Base-by-base conservation (phyloP, 345 rosid genomes). In the Excoecaria agallocha region DNA sequence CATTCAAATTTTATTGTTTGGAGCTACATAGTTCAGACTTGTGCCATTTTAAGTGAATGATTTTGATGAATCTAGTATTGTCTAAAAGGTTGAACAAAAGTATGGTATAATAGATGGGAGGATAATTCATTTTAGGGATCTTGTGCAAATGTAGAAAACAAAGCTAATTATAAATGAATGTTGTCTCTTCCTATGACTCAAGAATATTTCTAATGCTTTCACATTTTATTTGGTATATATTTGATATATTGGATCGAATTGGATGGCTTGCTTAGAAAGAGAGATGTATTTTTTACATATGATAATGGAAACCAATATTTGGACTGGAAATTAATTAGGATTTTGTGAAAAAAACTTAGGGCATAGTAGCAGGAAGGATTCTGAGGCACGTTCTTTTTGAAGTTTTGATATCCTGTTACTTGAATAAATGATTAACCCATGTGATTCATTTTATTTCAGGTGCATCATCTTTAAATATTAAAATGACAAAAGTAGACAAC, bases 261-360 rank as follows among this genome's bases (percentile, higher is more conserved):
- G 9, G 35, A 66, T 2, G 22, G 64, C 62, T 64, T 24, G 9
- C 45, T 46, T 55, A 58, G 66, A 46, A 57, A 55, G 8, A 30
- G 16, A 25, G 12, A 43, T 64, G 69, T 25, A 63, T 38, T 25
- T 73, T 73, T 69, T 73, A n/a, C 50, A 63, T 72, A 62, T 48
- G 59, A 48, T 54, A n/a, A 63, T 12, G 58, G 60, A 35, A 67
- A 74, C 30, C 35, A 39, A 39, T 41, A 43, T 49, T 60, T 58
- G 24, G 20, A 9, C 43, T 61, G 51, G 74, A 68, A 61, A 50
- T 39, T 48, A 60, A 16, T 69, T 41, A 20, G 22, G 4, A 51
- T 6, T 59, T 70, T 60, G 11, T 8, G 20, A 61, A n/a, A 6
- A 6, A 24, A 67, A 43, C 13, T 2, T 56, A 8, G 10, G 37